Base-by-base conservation (phyloP, 805 yeast species). In the Scheffersomyces amazonensis region DNA sequence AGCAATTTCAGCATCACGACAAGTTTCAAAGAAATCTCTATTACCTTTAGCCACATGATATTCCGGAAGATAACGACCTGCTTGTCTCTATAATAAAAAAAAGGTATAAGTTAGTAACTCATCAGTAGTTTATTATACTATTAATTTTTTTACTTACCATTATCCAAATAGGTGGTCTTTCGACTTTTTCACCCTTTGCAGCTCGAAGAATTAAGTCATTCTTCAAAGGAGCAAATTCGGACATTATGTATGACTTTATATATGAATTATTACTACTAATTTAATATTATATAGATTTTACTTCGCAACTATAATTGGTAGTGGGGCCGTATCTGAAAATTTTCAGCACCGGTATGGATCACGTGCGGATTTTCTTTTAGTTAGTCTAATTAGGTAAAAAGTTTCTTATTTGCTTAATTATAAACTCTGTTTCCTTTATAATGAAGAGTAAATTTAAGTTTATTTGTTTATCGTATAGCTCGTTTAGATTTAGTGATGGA, bases 81-180 rank as follows among this genome's bases (percentile, higher is more conserved):
- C 97, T 69, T 89, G 97, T 64, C 97, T 80, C 79, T 70, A 39
- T 12, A 13, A 27, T 13, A 27, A 27, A 5, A n/a, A n/a, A n/a
- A n/a, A n/a, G n/a, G n/a, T 13, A 13, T 5, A 5, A 10, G 30
- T 27, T 27, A 27, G 17, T 27, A 27, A 10, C 23, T 8, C 10
- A 21, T 8, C 23, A 7, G 10, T 21, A 21, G 7, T 10, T 8
- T 8, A 10, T 21, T 21, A 10, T 8, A 7, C 10, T 21, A 8
- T 21, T 21, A 21, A 21, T n/a, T 24, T 24, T 11, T 24, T 12
- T 15, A 56, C 76, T 46, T 63, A 75, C 79, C 97, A 89, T 89
- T 49, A 90, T 84, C 97, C 97, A 93, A 43, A 93, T 80, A 15
- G 99, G 99, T 2, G 99, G 97, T 58, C 99, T 80, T 64, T 93